Conservation (phyloP, 176 grass and related monocot species). For the Lolium multiflorum region DNA sequence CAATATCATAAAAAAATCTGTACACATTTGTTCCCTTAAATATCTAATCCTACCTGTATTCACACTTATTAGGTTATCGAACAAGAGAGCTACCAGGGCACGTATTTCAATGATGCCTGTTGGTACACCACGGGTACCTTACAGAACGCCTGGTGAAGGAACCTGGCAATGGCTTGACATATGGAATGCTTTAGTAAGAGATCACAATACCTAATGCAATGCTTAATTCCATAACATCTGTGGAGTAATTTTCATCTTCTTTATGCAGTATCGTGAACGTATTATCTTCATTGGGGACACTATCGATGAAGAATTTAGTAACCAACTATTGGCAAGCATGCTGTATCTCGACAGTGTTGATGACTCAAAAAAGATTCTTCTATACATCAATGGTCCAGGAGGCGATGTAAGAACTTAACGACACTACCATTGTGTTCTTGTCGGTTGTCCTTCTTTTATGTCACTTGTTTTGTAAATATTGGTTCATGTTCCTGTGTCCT, state of each 20-base stretch:
- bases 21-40: neutral
- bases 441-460: conserved; percentile 12
- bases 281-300: conserved; percentile 82
- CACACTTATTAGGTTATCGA: conserved; percentile 52
- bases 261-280: conserved; percentile 79
- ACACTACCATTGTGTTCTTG: neutral
- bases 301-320: conserved; percentile 89
- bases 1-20: neutral
- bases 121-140: conserved; percentile 79
- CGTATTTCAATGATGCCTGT: conserved; percentile 79
- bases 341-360: conserved; percentile 89
- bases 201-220: conserved; percentile 12
- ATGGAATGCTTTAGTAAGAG: conserved; percentile 90
- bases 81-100: conserved; percentile 57
- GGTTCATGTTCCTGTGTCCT: neutral
- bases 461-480: neutral
- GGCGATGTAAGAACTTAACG: conserved; percentile 82
- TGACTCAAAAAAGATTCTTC: conserved; percentile 71
- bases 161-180: conserved; percentile 79
- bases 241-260: conserved; percentile 28
- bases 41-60: neutral
- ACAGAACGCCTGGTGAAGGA: conserved; percentile 79
- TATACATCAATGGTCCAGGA: conserved; percentile 93
- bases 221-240: neutral
- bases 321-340: conserved; percentile 91